phyloP scores from a whole-genome alignment of 2,329 filamentous ascomycete species.

The Phialophora expanda region DNA sequence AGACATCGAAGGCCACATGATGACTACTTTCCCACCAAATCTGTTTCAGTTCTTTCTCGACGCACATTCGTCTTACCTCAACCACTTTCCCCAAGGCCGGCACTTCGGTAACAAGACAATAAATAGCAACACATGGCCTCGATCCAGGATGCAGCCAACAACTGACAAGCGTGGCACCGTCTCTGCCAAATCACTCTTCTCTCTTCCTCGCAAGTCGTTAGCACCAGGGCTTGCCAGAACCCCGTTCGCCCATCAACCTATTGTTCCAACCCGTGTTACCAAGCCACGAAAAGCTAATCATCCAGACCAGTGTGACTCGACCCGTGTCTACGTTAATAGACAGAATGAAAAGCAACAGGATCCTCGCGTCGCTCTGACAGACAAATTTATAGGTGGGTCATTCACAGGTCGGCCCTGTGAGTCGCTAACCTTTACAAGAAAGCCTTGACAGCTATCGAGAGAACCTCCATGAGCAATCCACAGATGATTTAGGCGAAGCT shows the following conservation, averaged over 20 bases:
- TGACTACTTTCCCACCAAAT: neutral
- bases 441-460: constrained; percentile 32
- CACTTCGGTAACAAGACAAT: neutral
- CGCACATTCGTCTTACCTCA: neutral
- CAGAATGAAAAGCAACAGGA: constrained; percentile 8
- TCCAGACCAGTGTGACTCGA: constrained; percentile 5
- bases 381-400: constrained; percentile 24
- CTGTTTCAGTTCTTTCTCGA: neutral
- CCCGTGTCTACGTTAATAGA: constrained; percentile 14
- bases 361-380: constrained; percentile 21
- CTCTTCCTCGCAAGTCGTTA: constrained; percentile 10
- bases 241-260: constrained; percentile 4
- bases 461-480: constrained; percentile 15
- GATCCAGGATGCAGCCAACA: constrained; percentile 12
- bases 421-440: constrained; percentile 22
- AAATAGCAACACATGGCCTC: neutral
- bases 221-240: constrained; percentile 7
- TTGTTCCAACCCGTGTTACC: neutral
- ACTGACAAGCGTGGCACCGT: constrained; percentile 6
- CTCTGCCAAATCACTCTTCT: constrained; percentile 12
- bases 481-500: constrained; percentile 14
- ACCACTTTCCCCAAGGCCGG: neutral
- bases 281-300: constrained; percentile 10
- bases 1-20: neutral
- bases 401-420: neutral